These are phyloP conservation scores for Aureobasidium musti DNA, from an alignment of 2,329 filamentous ascomycete genomes.

Conservation along the genomic window DNA sequence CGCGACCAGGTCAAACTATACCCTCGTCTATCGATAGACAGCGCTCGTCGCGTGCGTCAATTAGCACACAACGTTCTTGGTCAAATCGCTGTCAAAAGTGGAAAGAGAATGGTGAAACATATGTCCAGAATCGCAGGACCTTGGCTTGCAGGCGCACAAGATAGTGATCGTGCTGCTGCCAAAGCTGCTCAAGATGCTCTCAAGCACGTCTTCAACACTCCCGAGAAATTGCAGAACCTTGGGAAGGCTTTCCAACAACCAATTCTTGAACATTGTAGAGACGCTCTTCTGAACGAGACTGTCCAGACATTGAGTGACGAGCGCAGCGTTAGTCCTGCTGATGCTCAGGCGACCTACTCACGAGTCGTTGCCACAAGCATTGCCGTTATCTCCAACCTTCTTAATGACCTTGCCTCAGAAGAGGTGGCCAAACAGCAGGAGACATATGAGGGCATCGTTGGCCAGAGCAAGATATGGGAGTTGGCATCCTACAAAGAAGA, in stretches of 20 bases:
- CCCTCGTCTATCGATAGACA: slow-evolving; percentile 86
- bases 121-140: slow-evolving; percentile 76
- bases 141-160: slow-evolving; percentile 90
- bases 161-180: slow-evolving; percentile 75
- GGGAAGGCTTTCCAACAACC: slow-evolving; percentile 79
- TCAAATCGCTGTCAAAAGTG: slow-evolving; percentile 58
- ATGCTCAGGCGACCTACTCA: slow-evolving; percentile 81
- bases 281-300: slow-evolving; percentile 76
- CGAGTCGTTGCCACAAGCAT: slow-evolving; percentile 69
- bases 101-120: slow-evolving; percentile 80
- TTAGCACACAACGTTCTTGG: slow-evolving; percentile 77
- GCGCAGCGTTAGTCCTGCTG: slow-evolving; percentile 77
- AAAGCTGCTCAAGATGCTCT: slow-evolving; percentile 78
- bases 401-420: slow-evolving; percentile 47
- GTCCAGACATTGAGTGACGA: slow-evolving; percentile 84
- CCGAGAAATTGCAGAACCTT: slow-evolving; percentile 75
- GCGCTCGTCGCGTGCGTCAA: slow-evolving; percentile 82
- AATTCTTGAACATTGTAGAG: slow-evolving; percentile 78
- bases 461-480: slow-evolving; percentile 62
- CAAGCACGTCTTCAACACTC: slow-evolving; percentile 70
- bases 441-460: slow-evolving; percentile 67
- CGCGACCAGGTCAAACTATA: slow-evolving; percentile 72
- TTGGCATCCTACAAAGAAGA: slow-evolving; percentile 59
- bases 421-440: slow-evolving; percentile 63
- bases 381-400: slow-evolving; percentile 56